A percentile compares a stretch with the other conserved stretches of the same genome.
These are phyloP conservation scores for Setaria italica DNA, from an alignment of 202 grass and related monocot species.

Conservation along the genomic window DNA sequence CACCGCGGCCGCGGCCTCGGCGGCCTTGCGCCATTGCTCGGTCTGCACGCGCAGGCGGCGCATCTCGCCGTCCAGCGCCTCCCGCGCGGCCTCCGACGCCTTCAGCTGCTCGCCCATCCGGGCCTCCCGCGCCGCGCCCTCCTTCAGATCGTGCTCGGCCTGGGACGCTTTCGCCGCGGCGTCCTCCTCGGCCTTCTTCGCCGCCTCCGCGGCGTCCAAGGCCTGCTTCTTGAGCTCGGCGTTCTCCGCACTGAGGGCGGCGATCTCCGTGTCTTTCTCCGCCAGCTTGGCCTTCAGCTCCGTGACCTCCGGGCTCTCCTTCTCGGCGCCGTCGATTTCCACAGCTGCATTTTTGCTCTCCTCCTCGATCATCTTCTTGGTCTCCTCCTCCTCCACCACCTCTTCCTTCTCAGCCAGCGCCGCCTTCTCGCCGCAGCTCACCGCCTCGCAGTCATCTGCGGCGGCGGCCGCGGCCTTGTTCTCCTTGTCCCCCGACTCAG, in stretches of 20 bases:
- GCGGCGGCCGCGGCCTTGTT: constrained; percentile 35
- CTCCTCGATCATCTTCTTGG: constrained; percentile 81
- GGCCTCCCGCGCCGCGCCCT: constrained; percentile 42
- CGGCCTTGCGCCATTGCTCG: constrained; percentile 90
- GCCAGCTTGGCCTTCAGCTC: constrained; percentile 64
- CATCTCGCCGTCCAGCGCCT: constrained; percentile 69
- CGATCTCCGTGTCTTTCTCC: constrained; percentile 60
- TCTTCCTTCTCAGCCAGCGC: constrained; percentile 44
- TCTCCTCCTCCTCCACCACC: constrained; percentile 59
- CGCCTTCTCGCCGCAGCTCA: constrained; percentile 50
- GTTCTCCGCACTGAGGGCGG: constrained; percentile 59
- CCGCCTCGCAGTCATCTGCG: constrained; percentile 35
- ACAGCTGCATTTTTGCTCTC: not conserved
- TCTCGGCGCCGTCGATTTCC: not conserved
- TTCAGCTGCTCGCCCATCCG: constrained; percentile 54
- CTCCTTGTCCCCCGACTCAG: constrained; percentile 64
- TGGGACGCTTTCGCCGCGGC: constrained; percentile 48
- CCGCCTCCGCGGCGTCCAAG: constrained; percentile 44
- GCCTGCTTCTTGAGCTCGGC: constrained; percentile 68
- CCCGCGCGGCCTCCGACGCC: constrained; percentile 61
- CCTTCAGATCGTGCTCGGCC: constrained; percentile 53
- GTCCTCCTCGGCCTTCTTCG: constrained; percentile 37
- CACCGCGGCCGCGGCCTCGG: constrained; percentile 76
- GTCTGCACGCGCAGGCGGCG: constrained; percentile 80
- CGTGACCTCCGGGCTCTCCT: constrained; percentile 42